These are phyloP conservation scores for Plicaturopsis crispa DNA, from an alignment of 768 basidiomycete genomes.

Conservation along the genomic window DNA sequence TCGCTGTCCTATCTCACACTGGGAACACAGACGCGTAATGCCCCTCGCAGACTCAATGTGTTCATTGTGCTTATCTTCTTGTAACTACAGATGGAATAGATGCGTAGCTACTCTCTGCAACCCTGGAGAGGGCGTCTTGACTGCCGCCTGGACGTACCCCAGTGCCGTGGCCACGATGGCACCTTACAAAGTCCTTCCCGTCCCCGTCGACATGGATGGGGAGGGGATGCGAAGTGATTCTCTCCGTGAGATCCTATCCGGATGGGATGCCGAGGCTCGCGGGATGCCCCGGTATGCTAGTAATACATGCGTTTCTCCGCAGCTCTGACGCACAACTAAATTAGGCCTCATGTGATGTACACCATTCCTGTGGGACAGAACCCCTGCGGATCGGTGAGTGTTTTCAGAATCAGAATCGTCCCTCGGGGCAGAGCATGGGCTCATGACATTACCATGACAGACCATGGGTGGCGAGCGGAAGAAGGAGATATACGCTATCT, in stretches of 20 bases:
- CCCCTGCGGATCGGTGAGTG: slow-evolving; percentile 63
- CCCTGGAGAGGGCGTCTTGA: slow-evolving; percentile 50
- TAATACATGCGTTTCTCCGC: neutral
- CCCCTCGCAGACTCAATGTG: slow-evolving; percentile 1
- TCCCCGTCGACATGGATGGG: slow-evolving; percentile 61
- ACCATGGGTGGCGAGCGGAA: slow-evolving; percentile 60
- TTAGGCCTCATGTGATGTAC: slow-evolving; percentile 65
- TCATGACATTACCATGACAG: slow-evolving; percentile 25
- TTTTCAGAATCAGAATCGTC: too few relatives aligned
- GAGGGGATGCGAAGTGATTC: slow-evolving; percentile 60
- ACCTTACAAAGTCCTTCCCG: slow-evolving; percentile 35
- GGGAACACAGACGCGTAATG: slow-evolving; percentile 64
- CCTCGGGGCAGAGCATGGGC: too few relatives aligned
- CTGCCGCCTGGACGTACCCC: slow-evolving; percentile 74
- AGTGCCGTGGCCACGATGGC: slow-evolving; percentile 29
- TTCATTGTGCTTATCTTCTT: slow-evolving; percentile 3
- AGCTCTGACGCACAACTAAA: neutral
- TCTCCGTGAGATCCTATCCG: slow-evolving; percentile 49
- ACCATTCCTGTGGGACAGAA: slow-evolving; percentile 82
- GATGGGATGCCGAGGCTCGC: slow-evolving; percentile 56
- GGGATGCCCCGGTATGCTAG: slow-evolving; percentile 45
- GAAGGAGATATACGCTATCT: slow-evolving; percentile 75
- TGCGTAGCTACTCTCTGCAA: slow-evolving; percentile 55
- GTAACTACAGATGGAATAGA: slow-evolving; percentile 42
- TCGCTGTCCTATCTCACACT: slow-evolving; percentile 43